These are phyloP conservation scores for Phaffomyces opuntiae DNA, from an alignment of 805 yeast genomes.

Conservation along the genomic window DNA sequence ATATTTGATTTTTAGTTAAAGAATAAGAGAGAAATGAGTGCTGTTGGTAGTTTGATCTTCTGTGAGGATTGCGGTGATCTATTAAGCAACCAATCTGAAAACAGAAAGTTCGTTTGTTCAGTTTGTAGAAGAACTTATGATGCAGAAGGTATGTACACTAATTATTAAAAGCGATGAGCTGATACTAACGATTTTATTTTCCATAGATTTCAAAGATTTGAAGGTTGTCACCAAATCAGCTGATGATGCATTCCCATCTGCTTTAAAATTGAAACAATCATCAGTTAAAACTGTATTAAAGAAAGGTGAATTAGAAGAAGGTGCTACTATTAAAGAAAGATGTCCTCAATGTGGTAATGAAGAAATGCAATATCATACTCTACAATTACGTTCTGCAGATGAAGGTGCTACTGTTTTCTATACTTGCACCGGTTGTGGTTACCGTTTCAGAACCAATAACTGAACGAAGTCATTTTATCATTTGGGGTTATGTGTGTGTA, in stretches of 20 bases:
- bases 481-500: background rate
- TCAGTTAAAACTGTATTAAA: conserved; percentile 82
- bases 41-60: conserved; percentile 90
- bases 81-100: conserved; percentile 54
- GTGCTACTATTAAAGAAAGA: conserved; percentile 94
- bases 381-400: conserved; percentile 96
- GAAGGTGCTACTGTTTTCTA: conserved; percentile 99
- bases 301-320: conserved; percentile 78
- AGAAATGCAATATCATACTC: conserved; percentile 96
- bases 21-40: conserved; percentile 55
- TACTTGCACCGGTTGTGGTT: conserved; percentile 90
- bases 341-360: conserved; percentile 99
- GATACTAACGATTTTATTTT: background rate
- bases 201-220: conserved; percentile 56
- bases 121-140: conserved; percentile 40
- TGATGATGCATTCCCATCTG: conserved; percentile 90
- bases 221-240: conserved; percentile 85
- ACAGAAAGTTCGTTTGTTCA: conserved; percentile 49
- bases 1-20: background rate
- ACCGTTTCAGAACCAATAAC: conserved; percentile 91
- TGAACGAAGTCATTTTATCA: conserved; percentile 24
- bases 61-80: conserved; percentile 91
- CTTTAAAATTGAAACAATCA: conserved; percentile 72
- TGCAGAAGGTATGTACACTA: conserved; percentile 26
- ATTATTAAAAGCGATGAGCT: too few species aligned